Evolutionary conservation across 2,329 filamentous ascomycete species (phyloP), one percentile per base, ranked within the genome.

Genomic region (Teratosphaeria pseudoeucalypti): DNA sequence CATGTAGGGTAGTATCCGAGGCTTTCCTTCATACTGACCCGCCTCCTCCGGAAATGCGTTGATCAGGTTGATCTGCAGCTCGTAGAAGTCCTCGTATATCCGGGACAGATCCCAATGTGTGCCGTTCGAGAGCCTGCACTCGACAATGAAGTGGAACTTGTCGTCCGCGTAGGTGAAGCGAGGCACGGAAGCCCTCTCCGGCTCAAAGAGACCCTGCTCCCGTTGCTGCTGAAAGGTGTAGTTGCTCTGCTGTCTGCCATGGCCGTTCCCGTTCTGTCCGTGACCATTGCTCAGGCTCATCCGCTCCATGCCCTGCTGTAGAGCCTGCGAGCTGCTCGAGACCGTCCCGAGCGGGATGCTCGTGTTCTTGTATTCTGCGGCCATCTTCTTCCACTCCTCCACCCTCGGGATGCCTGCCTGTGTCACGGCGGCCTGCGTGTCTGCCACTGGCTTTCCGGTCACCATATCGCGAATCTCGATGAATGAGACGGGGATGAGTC

Each of bases 361-460:
- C 73, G 92, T 96, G 73, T 97, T 96, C 79, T 99, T 99, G 77
- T 99, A 99, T 64, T 96, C 92, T 59, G 92, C 92, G 0, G 94
- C 92, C 90, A 96, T 96, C 77, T 95, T 95, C 79, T 99, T 99
- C 94, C 94, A 99, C 70, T 99, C 94, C 72, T 99, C 94, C 3
- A 99, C 94, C 69, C 87, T 88, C 12, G 94, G 94, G 7, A 99
- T 92, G 23, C 92, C 92, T 1, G 94, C 94, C 67, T 87, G 86
- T 67, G 85, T 84, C 59, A 99, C 90, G 1, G 94, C 92, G 34
- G 92, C 92, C 29, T 89, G 81, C 0, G 92, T 85, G 73, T 97
- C 90, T 19, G 82, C 74, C 1, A 96, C 90, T 0, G 92, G 82
- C 66, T 89, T 84, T 56, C 92, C 91, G 0, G 89, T 91, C 5